Evolutionary conservation across 345 rosid species (phyloP), one percentile per base, ranked within the genome.

Genomic region (Cochlearia excelsa): DNA sequence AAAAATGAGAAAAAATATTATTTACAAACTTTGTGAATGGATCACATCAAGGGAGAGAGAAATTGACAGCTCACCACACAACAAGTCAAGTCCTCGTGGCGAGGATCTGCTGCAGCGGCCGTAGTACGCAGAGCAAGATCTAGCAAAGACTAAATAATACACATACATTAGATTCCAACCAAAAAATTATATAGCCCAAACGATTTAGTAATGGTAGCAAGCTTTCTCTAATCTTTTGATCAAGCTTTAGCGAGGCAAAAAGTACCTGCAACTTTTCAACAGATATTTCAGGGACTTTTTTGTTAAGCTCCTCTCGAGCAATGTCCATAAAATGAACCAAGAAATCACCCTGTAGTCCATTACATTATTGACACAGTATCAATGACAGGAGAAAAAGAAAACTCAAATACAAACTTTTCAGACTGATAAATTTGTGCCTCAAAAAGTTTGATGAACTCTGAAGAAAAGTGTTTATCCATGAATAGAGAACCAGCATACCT

Each of bases 311-410:
- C 52, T 93, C 97, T 63, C 95, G 82, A 69, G 99, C 84, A 62
- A 93, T 93, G 79, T 93, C 99, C 94, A 85, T 89, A 65, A 93
- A 93, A 73, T 87, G 99, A 73, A 93, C 97, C 84, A 93, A 74
- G 74, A 89, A 93, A 73, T 93, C 99, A 50, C 95, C 99, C 97
- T 93, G 80, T 54, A 74, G 51, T 38, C 41, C 41, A 46, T 59
- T 40, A 59, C 47, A 47, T 53, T 29, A 61, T 65, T 35, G 50
- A 50, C 30, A 52, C 39, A 66, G 35, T 49, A 73, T 63, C 23
- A 28, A 74, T 30, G 7, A 49, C 48, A 52, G 33, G 44, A 41
- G 43, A 46, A 54, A 35, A 48, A 16, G 23, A 16, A 35, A 51
- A 5, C 46, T 37, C 11, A 54, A 66, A 11, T 27, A 42, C 45